Conservation (phyloP, 352 stramenopile genomes). For the Phytophthora foliorum region DNA sequence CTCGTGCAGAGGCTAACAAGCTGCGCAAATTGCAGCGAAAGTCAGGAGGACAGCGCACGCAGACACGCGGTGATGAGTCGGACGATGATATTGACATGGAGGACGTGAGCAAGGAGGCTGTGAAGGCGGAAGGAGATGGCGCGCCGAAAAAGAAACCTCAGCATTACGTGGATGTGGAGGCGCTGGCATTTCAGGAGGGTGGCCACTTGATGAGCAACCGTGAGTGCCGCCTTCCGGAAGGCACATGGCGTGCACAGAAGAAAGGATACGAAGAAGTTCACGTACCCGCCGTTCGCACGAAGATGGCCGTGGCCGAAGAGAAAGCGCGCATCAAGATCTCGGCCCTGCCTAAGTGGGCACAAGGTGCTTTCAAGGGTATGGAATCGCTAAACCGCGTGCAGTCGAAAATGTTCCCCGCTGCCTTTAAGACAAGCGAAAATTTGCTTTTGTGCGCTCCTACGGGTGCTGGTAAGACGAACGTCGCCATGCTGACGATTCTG, state of each 20-base stretch:
- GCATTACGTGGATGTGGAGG: constrained; percentile 96
- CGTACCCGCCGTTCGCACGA: constrained; percentile 96
- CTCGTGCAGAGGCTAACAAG: constrained; percentile 83
- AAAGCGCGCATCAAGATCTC: constrained; percentile 90
- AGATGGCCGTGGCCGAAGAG: constrained; percentile 76
- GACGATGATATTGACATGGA: constrained; percentile 72
- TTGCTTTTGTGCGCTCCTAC: constrained; percentile 99
- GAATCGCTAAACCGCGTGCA: constrained; percentile 99
- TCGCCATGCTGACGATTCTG: constrained; percentile 98
- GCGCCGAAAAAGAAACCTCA: constrained; percentile 67
- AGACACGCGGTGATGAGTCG: constrained; percentile 34
- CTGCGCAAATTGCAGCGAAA: constrained; percentile 82
- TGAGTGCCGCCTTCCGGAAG: constrained; percentile 95
- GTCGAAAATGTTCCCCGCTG: constrained; percentile 96
- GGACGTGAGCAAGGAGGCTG: constrained; percentile 27
- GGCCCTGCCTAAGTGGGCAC: constrained; percentile 96
- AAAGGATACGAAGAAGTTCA: constrained; percentile 99
- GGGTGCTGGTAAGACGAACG: constrained; percentile 99
- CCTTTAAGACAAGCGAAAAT: constrained; percentile 96
- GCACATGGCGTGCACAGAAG: constrained; percentile 98
- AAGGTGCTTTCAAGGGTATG: constrained; percentile 97
- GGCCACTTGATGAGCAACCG: constrained; percentile 99
- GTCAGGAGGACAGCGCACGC: constrained; percentile 31
- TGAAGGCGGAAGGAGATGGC: constrained; percentile 30
- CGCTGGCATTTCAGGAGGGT: constrained; percentile 95